Base-by-base conservation (phyloP, 208 protist genomes). In the Entamoeba invadens region DNA sequence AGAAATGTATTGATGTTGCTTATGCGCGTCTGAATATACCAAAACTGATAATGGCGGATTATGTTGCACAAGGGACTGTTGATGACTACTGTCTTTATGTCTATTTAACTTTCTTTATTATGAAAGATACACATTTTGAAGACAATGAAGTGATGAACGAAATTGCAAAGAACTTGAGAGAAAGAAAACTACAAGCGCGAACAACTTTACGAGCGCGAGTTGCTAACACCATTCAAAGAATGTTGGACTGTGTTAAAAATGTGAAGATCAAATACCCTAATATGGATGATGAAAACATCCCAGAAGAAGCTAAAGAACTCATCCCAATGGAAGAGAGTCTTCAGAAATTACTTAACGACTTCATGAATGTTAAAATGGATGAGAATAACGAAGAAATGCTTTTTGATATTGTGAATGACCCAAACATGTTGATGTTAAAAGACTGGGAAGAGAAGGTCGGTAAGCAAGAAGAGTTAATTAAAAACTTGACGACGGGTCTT, bases 51-150 rank as follows among this genome's bases (percentile, higher is more conserved):
- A 87, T 42, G 8, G 57, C 57, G 31, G 57, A 87, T 14, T 35
- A n/a, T 87, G 38, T 87, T 87, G 57, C 25, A 35, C 8, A 87
- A 35, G 38, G 38, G 31, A 87, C 21, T 8, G 57, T 87, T 87
- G 57, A 87, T 38, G 57, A 87, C 25, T 87, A 87, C 38, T 87
- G 57, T 87, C 25, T 87, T 35, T 87, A 87, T 87, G 31, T 87
- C 57, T 87, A 87, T 87, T 87, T 87, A 87, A 87, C 57, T 10
- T 87, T 87, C 57, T 87, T 87, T 38, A 87, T 87, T n/a, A 87
- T 87, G 57, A 87, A 87, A 87, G 57, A 87, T 12, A 87, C 57
- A 42, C 57, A 87, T 38, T 87, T 87, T 87, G 57, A 87, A 87
- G 57, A 87, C 25, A 87, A 87, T 87, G 57, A 87, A n/a, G 38